Base-by-base conservation (phyloP, 768 basidiomycete species). In the Boletus sp. region DNA sequence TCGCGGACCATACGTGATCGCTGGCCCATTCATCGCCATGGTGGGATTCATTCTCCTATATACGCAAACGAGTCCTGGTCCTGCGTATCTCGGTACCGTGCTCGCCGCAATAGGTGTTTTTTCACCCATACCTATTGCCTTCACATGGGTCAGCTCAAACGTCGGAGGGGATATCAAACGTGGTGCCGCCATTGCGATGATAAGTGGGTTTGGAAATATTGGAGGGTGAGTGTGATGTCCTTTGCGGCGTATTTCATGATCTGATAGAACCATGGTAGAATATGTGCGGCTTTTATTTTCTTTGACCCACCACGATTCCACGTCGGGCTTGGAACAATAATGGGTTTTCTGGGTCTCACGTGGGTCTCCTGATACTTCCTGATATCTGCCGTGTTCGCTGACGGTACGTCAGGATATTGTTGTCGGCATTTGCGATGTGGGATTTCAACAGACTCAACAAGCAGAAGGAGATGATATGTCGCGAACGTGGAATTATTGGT, bases 81-180 rank as follows among this genome's bases (percentile, higher is more conserved):
- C 44, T 23, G 49, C 61, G 7, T 83, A 83, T 56, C 56, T 69
- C 4, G 83, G 78, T 5, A 67, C 76, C 9, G 59, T 84, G 37
- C 63, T 84, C 41, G 72, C 77, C 25, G 76, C 80, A 2, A 65
- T 75, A 27, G 83, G 83, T 9, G 71, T 82, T 1, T 81, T 67
- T 57, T 77, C 83, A 0, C 72, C 72, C 7, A 64, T 82, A 35
- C 72, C 70, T 9, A 49, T 82, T 17, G 54, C 55, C 13, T 60
- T 84, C 1, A 78, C 81, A 27, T 85, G 83, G 84, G 74, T 71
- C 2, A 76, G 76, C 7, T 75, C 77, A 5, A 81, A 81, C 39
- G 75, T 78, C 3, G 83, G 83, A 25, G 81, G 83, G 14, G 81
- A 82, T 49, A 50, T 78, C 40, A 78, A 79, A 56, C 74, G 76